Percentiles rank a stretch among this genome's conserved stretches.
Conservation (phyloP, 2,329 filamentous ascomycete genomes). For the Pestalotiopsis sp. region DNA sequence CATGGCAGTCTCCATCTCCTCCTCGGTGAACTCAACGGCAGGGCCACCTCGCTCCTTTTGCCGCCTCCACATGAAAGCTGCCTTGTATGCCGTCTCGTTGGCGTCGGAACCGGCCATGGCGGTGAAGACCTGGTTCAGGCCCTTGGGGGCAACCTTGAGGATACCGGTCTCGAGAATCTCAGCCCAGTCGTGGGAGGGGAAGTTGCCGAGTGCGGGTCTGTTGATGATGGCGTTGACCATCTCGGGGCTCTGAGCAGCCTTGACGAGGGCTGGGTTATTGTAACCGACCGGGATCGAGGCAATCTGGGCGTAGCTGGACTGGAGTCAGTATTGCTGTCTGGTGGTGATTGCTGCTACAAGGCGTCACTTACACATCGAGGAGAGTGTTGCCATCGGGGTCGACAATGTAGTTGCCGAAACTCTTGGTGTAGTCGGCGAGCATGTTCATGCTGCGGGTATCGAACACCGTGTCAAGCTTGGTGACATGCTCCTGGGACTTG, state of each 20-base stretch:
- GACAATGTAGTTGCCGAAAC: slow-evolving; percentile 78
- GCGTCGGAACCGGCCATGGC: slow-evolving; percentile 87
- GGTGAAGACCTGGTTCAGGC: slow-evolving; percentile 87
- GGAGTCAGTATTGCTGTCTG: slow-evolving; percentile 14
- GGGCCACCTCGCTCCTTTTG: slow-evolving; percentile 79
- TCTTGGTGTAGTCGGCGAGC: slow-evolving; percentile 74
- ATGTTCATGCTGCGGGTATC: slow-evolving; percentile 86
- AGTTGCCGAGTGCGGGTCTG: slow-evolving; percentile 87
- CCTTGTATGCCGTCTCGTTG: slow-evolving; percentile 94
- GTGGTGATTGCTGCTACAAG: background rate
- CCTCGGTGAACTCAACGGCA: slow-evolving; percentile 75
- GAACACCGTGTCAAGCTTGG: slow-evolving; percentile 76
- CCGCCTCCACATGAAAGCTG: slow-evolving; percentile 90
- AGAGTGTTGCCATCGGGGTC: slow-evolving; percentile 73
- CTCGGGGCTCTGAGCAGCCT: slow-evolving; percentile 72
- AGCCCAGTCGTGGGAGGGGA: slow-evolving; percentile 84
- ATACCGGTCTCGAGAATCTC: slow-evolving; percentile 78
- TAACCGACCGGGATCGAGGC: slow-evolving; percentile 91
- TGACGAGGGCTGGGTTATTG: slow-evolving; percentile 78
- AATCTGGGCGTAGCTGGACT: slow-evolving; percentile 77
- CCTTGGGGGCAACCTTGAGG: slow-evolving; percentile 80
- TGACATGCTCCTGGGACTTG: slow-evolving; percentile 67
- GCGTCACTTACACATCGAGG: slow-evolving; percentile 65
- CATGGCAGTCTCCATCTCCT: slow-evolving; percentile 78
- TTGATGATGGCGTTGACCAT: slow-evolving; percentile 85